Percentiles rank a stretch among this genome's conserved stretches.
phyloP scores from a whole-genome alignment of 371 early-diverging fungal species.

The Mortierella sp. region DNA sequence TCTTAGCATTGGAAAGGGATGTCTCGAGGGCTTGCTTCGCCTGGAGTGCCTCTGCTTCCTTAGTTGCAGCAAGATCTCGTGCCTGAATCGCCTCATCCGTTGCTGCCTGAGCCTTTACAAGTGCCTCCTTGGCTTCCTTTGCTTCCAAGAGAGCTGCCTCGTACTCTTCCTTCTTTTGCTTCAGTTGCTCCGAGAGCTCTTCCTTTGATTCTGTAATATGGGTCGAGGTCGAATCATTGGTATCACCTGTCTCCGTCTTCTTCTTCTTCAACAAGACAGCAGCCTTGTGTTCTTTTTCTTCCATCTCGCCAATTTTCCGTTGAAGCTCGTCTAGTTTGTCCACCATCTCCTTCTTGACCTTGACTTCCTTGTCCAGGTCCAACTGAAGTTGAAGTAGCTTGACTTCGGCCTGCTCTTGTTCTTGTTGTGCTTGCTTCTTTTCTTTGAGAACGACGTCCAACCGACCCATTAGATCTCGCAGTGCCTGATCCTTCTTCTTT shows the following conservation, averaged over 20 bases:
- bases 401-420: slow-evolving; percentile 48
- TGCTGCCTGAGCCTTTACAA: slow-evolving; percentile 54
- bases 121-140: slow-evolving; percentile 17
- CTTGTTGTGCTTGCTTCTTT: slow-evolving; percentile 49
- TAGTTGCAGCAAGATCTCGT: slow-evolving; percentile 52
- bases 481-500: slow-evolving; percentile 49
- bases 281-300: slow-evolving; percentile 21
- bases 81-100: slow-evolving; percentile 60
- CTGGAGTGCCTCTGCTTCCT: slow-evolving; percentile 49
- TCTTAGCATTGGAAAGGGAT: slow-evolving; percentile 20
- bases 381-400: slow-evolving; percentile 45
- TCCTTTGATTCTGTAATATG: slow-evolving; percentile 7
- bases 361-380: slow-evolving; percentile 61
- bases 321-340: slow-evolving; percentile 58
- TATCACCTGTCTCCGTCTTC: background rate
- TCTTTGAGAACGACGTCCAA: slow-evolving; percentile 46
- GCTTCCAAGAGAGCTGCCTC: slow-evolving; percentile 18
- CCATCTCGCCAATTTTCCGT: slow-evolving; percentile 58
- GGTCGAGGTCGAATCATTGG: background rate
- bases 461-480: slow-evolving; percentile 45
- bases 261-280: slow-evolving; percentile 7
- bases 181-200: slow-evolving; percentile 6
- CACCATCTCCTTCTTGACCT: slow-evolving; percentile 61
- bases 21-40: slow-evolving; percentile 38
- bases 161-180: slow-evolving; percentile 12